Evolutionary conservation across 2,329 filamentous ascomycete species (phyloP).

Genomic region (Chrysoporthe cubensis): DNA sequence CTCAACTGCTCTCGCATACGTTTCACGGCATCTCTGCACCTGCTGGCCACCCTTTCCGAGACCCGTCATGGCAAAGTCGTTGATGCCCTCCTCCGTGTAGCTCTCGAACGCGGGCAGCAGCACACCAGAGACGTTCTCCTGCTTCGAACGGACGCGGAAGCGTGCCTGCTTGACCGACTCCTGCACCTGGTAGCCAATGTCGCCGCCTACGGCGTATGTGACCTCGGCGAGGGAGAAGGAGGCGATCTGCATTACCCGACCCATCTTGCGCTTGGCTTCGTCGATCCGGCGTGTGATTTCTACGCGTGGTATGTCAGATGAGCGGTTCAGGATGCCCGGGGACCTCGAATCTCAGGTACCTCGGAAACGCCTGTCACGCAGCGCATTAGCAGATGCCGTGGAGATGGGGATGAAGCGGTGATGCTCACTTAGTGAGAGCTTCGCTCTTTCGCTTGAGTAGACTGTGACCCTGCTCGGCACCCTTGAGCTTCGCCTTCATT

Average conservation of each 20-base stretch:
- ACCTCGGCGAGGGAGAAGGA: constrained; percentile 97
- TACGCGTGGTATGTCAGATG: constrained; percentile 40
- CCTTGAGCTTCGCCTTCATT: constrained; percentile 99
- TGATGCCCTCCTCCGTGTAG: constrained; percentile 84
- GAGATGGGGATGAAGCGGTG: constrained; percentile 14
- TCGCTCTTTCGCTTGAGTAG: constrained; percentile 97
- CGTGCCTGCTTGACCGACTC: constrained; percentile 92
- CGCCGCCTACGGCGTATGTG: constrained; percentile 92
- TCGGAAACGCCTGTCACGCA: constrained; percentile 74
- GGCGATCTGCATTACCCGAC: constrained; percentile 97
- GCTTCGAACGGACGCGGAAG: constrained; percentile 91
- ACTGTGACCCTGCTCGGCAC: constrained; percentile 87
- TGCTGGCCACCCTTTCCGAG: constrained; percentile 97
- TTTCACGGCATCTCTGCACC: constrained; percentile 92
- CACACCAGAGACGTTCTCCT: constrained; percentile 98
- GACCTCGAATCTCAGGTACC: constrained; percentile 55
- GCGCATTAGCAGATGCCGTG: neutral
- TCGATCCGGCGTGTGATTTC: constrained; percentile 97
- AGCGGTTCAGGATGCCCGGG: neutral
- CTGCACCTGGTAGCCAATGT: constrained; percentile 96
- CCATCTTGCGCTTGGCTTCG: constrained; percentile 99
- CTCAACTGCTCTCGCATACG: constrained; percentile 93
- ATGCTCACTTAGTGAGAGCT: constrained; percentile 88
- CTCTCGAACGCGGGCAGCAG: constrained; percentile 92
- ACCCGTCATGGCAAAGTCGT: constrained; percentile 95